Conservation (phyloP, 495 filamentous ascomycete species). For the Neurospora africana region DNA sequence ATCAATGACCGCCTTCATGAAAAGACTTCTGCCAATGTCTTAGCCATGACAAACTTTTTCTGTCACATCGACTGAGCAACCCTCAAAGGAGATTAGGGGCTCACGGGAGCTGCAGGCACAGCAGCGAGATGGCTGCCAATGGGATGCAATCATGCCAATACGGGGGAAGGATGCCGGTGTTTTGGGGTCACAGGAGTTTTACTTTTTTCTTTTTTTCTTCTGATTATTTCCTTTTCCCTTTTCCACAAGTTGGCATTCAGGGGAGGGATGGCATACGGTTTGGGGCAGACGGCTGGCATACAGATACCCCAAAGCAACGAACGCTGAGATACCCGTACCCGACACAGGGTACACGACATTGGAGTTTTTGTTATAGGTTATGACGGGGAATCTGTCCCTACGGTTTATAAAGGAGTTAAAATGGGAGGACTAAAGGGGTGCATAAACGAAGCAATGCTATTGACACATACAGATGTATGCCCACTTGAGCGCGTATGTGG, state of each 20-base stretch:
- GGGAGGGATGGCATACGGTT: neutral
- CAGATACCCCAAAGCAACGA: neutral
- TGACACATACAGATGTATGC: neutral
- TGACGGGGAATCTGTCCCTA: neutral
- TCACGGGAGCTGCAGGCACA: neutral
- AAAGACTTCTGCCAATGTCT: neutral
- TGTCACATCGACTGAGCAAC: neutral
- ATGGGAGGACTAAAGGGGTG: neutral
- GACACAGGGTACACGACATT: neutral
- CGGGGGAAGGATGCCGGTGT: neutral
- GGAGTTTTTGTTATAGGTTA: neutral
- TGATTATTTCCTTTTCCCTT: neutral
- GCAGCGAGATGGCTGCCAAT: neutral
- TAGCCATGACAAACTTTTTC: neutral
- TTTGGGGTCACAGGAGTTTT: neutral
- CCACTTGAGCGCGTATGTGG: neutral
- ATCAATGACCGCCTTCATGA: neutral
- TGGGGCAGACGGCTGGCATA: neutral
- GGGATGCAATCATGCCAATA: neutral
- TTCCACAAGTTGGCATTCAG: neutral
- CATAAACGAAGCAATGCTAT: neutral
- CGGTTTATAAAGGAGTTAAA: neutral
- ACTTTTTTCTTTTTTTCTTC: neutral
- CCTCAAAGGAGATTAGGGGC: neutral
- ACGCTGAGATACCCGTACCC: neutral